Conservation (phyloP, 2,329 filamentous ascomycete genomes). For the Aureobasidium leucospermi region DNA sequence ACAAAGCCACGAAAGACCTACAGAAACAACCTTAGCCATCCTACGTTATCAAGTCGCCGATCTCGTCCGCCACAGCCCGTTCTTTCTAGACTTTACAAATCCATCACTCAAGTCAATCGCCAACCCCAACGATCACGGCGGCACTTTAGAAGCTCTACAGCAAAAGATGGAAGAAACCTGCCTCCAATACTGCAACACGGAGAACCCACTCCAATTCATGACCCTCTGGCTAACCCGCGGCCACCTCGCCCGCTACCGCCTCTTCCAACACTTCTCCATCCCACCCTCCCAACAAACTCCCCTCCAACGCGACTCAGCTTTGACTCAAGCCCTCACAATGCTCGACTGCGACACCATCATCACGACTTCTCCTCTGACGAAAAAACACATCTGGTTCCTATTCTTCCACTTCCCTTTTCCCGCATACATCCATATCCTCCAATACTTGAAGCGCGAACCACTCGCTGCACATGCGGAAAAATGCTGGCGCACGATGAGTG, state of each 20-base stretch:
- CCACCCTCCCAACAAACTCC: constrained; percentile 18
- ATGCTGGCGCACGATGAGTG: constrained; percentile 40
- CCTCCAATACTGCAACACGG: constrained; percentile 33
- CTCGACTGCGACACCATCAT: constrained; percentile 43
- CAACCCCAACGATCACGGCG: constrained; percentile 9
- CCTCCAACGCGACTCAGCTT: constrained; percentile 22
- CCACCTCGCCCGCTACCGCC: constrained; percentile 41
- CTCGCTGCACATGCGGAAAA: constrained; percentile 25
- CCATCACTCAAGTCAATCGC: constrained; percentile 32
- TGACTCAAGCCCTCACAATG: constrained; percentile 31
- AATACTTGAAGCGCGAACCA: constrained; percentile 36
- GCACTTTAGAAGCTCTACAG: constrained; percentile 32
- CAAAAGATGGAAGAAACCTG: constrained; percentile 40
- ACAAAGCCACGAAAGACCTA: constrained; percentile 25
- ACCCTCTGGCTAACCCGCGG: constrained; percentile 40
- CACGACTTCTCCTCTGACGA: constrained; percentile 34
- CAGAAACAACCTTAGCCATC: constrained; percentile 38
- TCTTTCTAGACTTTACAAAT: constrained; percentile 41
- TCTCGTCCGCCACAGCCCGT: constrained; percentile 31
- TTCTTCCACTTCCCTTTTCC: constrained; percentile 43
- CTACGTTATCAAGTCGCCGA: constrained; percentile 37
- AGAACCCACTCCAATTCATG: constrained; percentile 41
- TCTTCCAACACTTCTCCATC: constrained; percentile 39
- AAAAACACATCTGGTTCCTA: constrained; percentile 37
- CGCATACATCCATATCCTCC: constrained; percentile 40